Evolutionary conservation across 805 yeast genomes (phyloP), one percentile per base, ranked within the genome.

Genomic region (Barnettozyma botsteinii): DNA sequence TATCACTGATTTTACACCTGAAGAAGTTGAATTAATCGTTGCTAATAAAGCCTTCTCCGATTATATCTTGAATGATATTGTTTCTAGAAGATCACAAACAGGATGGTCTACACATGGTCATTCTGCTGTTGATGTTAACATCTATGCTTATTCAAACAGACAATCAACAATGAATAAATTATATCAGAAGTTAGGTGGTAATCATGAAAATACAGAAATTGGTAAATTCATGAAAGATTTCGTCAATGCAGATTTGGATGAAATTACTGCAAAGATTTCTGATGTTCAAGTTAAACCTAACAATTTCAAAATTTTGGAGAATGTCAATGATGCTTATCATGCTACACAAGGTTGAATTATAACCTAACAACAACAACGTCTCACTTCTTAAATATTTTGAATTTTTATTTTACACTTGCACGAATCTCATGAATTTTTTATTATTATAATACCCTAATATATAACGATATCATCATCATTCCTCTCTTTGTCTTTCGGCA

Each of bases 41-140:
- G 43, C 57, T 3, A 52, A 66, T 35, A 55, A 57, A 30, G 47
- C 50, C 1, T 50, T 55, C 30, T 55, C 69, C 2, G 59, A 55
- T 33, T 77, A 77, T 45, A 63, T 69, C 29, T 60, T 87, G 41
- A 82, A 85, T 54, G 70, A 79, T 40, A 73, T 89, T 73, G 73
- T 87, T 10, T 83, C 95, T 1, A 54, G 64, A n/a, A 75, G 95
- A 48, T 87, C 97, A 0, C 84, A 84, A 60, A 77, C 87, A 14
- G 97, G 96, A n/a, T 89, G 96, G 96, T 72, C 95, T 9, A 89
- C 97, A 0, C 95, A 87, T 55, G 98, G 97, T 23, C 98, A 89
- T 61, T 81, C 95, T 17, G 96, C 96, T 0, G 96, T 89, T 13
- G 98, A 89, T 61, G 96, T 89, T 27, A 89, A 91, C 55, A 84